Percentiles rank a stretch among this genome's conserved stretches.
Evolutionary conservation across 1,284 basidiomycete species (phyloP).

Genomic region (Cystobasidium sp.): DNA sequence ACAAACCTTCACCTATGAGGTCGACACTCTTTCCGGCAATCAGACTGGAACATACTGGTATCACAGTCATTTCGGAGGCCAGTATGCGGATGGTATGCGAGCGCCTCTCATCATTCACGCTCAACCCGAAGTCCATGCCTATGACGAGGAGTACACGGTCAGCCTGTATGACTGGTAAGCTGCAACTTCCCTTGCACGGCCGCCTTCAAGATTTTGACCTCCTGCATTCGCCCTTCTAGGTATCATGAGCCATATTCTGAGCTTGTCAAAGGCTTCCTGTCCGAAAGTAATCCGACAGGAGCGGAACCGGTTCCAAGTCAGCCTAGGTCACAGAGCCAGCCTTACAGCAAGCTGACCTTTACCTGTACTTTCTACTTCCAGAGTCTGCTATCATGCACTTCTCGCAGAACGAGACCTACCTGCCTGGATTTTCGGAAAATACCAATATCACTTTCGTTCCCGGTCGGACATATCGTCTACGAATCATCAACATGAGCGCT

Average conservation of each 20-base stretch:
- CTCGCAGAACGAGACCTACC: conserved; percentile 72
- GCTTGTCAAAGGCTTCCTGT: conserved; percentile 74
- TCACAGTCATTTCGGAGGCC: conserved; percentile 63
- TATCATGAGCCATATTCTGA: conserved; percentile 70
- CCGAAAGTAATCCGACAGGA: conserved; percentile 65
- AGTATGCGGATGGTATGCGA: conserved; percentile 78
- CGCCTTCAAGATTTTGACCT: background rate
- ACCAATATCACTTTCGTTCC: conserved; percentile 79
- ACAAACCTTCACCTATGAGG: conserved; percentile 71
- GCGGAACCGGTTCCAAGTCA: conserved; percentile 82
- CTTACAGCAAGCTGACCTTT: background rate
- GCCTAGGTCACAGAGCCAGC: conserved; percentile 42
- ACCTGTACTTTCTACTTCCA: conserved; percentile 52
- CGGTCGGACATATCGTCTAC: conserved; percentile 70
- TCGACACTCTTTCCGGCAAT: conserved; percentile 29
- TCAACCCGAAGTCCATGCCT: conserved; percentile 61
- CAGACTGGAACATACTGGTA: conserved; percentile 46
- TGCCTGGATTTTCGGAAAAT: conserved; percentile 73
- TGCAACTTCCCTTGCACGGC: background rate
- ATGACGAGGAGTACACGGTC: conserved; percentile 91
- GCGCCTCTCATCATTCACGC: conserved; percentile 76
- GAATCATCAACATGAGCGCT: conserved; percentile 72
- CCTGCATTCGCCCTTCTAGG: conserved; percentile 34
- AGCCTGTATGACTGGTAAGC: conserved; percentile 80
- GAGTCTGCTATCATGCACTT: conserved; percentile 85